Percentiles rank a stretch among this genome's conserved stretches.
phyloP scores from a whole-genome alignment of 176 grass and related monocot species.

The Bolboschoenus planiculmis region DNA sequence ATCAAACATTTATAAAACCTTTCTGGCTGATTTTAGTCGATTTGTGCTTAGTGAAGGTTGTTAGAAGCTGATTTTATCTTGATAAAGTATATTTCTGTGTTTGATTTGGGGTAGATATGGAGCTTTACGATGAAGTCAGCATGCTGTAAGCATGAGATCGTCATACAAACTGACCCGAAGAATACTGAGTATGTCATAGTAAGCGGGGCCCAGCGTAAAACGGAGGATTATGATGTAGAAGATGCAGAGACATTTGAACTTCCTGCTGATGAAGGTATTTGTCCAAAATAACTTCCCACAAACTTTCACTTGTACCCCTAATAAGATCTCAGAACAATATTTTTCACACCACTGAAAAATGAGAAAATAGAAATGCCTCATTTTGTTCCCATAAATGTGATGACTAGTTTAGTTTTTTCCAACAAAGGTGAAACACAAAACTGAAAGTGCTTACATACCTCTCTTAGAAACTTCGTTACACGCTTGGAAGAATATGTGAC shows the following conservation, averaged over 20 bases:
- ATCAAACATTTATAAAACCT: background rate
- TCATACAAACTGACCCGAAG: slow-evolving; percentile 92
- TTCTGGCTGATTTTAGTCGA: background rate
- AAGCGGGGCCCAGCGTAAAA: slow-evolving; percentile 80
- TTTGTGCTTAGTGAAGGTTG: background rate
- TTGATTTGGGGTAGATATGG: slow-evolving; percentile 62
- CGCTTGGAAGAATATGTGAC: background rate
- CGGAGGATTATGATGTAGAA: slow-evolving; percentile 80
- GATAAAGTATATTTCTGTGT: background rate
- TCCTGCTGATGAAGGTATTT: slow-evolving; percentile 79
- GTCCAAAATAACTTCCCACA: background rate
- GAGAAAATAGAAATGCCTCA: background rate
- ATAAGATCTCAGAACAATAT: background rate
- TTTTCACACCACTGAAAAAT: background rate
- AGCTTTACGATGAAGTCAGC: slow-evolving; percentile 97
- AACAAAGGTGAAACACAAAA: background rate
- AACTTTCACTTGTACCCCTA: background rate
- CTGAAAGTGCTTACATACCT: background rate
- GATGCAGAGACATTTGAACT: slow-evolving; percentile 88
- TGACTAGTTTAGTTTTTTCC: background rate
- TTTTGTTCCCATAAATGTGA: background rate
- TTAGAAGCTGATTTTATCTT: background rate
- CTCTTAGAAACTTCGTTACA: background rate
- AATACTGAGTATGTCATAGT: slow-evolving; percentile 91
- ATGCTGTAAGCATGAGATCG: slow-evolving; percentile 89